Evolutionary conservation across 1,284 basidiomycete species (phyloP).

Genomic region (Ceratobasidium sp.): DNA sequence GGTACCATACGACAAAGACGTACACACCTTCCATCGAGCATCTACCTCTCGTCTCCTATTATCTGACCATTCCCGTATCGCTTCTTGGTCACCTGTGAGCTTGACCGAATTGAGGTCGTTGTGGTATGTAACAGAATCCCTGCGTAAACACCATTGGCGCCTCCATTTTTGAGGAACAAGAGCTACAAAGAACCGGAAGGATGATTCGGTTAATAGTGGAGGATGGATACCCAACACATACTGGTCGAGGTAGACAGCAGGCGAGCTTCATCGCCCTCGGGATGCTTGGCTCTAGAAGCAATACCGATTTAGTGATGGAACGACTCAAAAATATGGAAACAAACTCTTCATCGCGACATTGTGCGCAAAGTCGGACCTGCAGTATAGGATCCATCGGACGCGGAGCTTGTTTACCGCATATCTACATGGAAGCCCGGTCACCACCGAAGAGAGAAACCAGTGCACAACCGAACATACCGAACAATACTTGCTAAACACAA

Average conservation of each 20-base stretch:
- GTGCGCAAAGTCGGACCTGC: conserved; percentile 15
- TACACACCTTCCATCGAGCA: not conserved
- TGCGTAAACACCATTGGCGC: conserved; percentile 5
- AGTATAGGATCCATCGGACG: conserved; percentile 26
- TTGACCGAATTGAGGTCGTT: not conserved
- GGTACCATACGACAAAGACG: not conserved
- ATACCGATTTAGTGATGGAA: not conserved
- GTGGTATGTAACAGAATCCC: not conserved
- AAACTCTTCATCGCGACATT: conserved; percentile 13
- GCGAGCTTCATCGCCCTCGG: not conserved
- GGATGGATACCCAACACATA: not conserved
- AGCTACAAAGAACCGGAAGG: not conserved
- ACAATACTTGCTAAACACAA: conserved; percentile 29
- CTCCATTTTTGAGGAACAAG: not conserved
- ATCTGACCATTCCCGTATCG: not conserved
- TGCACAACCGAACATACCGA: conserved; percentile 20
- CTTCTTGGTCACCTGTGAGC: not conserved
- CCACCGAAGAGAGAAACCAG: too few species aligned
- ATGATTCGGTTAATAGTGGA: too few species aligned
- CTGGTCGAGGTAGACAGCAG: not conserved
- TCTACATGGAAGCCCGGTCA: not conserved
- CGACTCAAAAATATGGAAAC: not conserved
- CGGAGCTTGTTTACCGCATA: conserved; percentile 25
- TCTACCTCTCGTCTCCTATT: not conserved
- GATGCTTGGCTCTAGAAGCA: not conserved